Percentiles rank a stretch among this genome's conserved stretches.
These are phyloP conservation scores for Solanum sejunctum DNA, from an alignment of 257 asterid species.

Conservation along the genomic window DNA sequence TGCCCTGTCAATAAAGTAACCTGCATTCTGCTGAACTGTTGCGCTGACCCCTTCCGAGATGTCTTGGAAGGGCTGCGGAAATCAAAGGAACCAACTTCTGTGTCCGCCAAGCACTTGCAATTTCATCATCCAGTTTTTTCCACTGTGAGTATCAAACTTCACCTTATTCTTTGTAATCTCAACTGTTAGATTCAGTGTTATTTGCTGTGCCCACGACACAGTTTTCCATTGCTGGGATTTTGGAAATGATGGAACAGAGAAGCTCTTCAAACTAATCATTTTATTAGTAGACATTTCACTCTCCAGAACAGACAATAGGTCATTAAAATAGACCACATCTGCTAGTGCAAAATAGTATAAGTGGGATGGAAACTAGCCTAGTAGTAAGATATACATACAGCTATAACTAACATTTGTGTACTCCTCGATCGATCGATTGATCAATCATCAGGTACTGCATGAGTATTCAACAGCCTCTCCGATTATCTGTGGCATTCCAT, in stretches of 20 bases:
- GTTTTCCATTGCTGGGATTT: neutral
- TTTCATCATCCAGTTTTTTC: slow-evolving; percentile 50
- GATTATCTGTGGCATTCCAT: slow-evolving; percentile 51
- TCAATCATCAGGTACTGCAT: slow-evolving; percentile 19
- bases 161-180: neutral
- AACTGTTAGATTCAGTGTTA: neutral
- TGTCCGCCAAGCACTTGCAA: slow-evolving; percentile 13
- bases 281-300: neutral
- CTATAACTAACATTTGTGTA: neutral
- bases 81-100: neutral
- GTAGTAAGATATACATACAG: neutral
- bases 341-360: neutral
- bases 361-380: neutral
- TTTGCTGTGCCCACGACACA: neutral
- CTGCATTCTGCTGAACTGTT: neutral
- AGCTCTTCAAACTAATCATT: neutral
- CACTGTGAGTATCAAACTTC: slow-evolving; percentile 39
- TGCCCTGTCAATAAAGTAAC: too few species aligned
- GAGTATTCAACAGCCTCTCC: slow-evolving; percentile 25
- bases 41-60: neutral
- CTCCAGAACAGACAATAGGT: neutral
- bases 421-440: neutral
- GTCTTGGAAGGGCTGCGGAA: neutral
- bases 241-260: neutral
- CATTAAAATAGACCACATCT: neutral